phyloP scores from a whole-genome alignment of 2,329 filamentous ascomycete genomes.

The Cercospora berteroae region DNA sequence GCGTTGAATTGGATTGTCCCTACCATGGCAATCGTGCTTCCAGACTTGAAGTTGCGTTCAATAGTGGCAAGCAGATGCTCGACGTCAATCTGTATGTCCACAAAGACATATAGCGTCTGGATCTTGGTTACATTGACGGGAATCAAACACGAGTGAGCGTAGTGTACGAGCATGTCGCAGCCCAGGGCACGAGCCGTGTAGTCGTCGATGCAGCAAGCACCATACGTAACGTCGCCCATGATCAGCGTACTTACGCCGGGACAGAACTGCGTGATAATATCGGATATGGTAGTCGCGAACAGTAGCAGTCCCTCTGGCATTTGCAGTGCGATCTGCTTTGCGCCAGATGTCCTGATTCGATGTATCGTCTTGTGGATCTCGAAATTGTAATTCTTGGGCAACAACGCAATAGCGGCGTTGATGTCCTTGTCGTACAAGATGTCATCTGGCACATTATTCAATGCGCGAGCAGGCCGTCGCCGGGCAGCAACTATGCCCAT shows the following conservation, averaged over 20 bases:
- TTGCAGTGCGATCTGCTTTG: conserved; percentile 87
- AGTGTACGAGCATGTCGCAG: conserved; percentile 92
- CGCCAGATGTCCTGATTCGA: conserved; percentile 74
- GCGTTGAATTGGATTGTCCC: conserved; percentile 99
- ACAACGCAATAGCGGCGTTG: conserved; percentile 79
- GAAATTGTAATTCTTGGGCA: conserved; percentile 96
- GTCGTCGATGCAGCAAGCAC: conserved; percentile 97
- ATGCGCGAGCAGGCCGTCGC: conserved; percentile 69
- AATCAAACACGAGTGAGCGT: conserved; percentile 94
- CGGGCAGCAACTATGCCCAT: conserved; percentile 62
- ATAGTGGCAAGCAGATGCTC: conserved; percentile 81
- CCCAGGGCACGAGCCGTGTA: conserved; percentile 92
- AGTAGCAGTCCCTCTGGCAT: conserved; percentile 93
- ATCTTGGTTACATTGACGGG: conserved; percentile 96
- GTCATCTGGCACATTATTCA: conserved; percentile 86
- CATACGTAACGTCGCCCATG: conserved; percentile 99
- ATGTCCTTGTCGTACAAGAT: conserved; percentile 83
- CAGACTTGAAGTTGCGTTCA: conserved; percentile 79
- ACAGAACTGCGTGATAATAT: conserved; percentile 93
- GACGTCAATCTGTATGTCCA: conserved; percentile 94
- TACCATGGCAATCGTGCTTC: conserved; percentile 87
- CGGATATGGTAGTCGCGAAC: conserved; percentile 95
- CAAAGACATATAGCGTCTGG: conserved; percentile 95
- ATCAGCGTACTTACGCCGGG: conserved; percentile 88
- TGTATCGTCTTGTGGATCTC: conserved; percentile 98